Percentiles rank a stretch among this genome's conserved stretches.
phyloP scores from a whole-genome alignment of 1,139 yeast genomes.

The Blastobotrys elegans region DNA sequence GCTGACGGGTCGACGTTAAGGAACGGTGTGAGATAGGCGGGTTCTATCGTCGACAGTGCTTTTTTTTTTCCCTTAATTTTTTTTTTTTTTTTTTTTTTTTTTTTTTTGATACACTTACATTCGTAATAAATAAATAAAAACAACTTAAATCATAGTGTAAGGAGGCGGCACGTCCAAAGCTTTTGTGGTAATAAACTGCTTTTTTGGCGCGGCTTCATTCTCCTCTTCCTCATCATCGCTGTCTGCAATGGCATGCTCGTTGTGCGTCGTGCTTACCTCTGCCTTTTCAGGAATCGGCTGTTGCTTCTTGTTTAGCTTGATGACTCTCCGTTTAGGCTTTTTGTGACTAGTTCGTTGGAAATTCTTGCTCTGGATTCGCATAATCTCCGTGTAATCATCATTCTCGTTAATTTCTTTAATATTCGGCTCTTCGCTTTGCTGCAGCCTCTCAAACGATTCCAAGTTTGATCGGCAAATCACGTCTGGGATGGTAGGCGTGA shows the following conservation, averaged over 20 bases:
- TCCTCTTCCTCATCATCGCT: neutral
- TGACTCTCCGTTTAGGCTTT: constrained; percentile 31
- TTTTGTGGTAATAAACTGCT: neutral
- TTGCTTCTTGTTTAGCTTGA: constrained; percentile 15
- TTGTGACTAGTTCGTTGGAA: constrained; percentile 23
- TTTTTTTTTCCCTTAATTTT: neutral
- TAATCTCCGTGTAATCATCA: constrained; percentile 28
- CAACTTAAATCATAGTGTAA: constrained; percentile 1
- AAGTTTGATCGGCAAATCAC: constrained; percentile 49
- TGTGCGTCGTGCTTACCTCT: neutral
- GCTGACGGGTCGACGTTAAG: too few species aligned
- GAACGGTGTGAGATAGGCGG: too few species aligned
- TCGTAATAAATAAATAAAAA: neutral
- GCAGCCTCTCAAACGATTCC: constrained; percentile 24
- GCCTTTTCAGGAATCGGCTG: neutral
- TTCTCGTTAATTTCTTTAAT: constrained; percentile 17
- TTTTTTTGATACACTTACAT: neutral
- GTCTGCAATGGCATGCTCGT: neutral
- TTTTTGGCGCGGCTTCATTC: neutral
- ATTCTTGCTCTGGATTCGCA: constrained; percentile 26
- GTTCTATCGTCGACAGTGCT: too few species aligned
- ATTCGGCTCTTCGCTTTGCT: constrained; percentile 13
- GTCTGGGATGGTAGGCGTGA: constrained; percentile 53
- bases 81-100: neutral
- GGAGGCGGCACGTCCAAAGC: constrained; percentile 11